Evolutionary conservation across 352 stramenopile species (phyloP).

Genomic region (Pythium volutum): DNA sequence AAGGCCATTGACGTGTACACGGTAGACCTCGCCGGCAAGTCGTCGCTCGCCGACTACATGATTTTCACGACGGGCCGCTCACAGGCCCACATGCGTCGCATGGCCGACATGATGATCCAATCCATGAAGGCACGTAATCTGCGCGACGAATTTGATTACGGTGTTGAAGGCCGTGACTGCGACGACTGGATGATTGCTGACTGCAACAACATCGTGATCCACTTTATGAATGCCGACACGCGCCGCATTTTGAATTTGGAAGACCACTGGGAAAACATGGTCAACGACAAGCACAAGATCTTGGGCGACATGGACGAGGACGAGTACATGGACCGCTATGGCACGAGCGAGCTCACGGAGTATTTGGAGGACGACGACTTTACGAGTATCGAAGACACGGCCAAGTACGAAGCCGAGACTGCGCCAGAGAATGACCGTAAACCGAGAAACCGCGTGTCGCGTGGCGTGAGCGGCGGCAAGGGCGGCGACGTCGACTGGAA

Average conservation of each 20-base stretch:
- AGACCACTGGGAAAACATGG: constrained; percentile 84
- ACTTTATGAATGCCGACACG: constrained; percentile 81
- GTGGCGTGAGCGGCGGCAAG: background rate
- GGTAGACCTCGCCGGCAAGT: constrained; percentile 72
- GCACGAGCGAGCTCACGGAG: constrained; percentile 84
- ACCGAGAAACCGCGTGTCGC: background rate
- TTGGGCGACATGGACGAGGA: constrained; percentile 81
- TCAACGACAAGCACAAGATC: constrained; percentile 75
- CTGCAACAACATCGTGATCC: constrained; percentile 88
- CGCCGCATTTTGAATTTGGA: constrained; percentile 72
- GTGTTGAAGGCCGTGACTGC: constrained; percentile 84
- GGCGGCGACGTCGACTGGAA: constrained; percentile 59
- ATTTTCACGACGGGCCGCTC: constrained; percentile 85
- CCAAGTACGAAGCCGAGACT: constrained; percentile 5
- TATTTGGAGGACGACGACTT: constrained; percentile 70
- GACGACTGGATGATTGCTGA: constrained; percentile 93
- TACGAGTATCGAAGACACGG: constrained; percentile 29
- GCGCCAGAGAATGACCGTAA: background rate
- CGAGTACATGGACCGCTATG: constrained; percentile 88
- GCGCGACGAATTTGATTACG: constrained; percentile 75
- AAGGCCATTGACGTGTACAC: constrained; percentile 80
- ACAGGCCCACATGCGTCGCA: constrained; percentile 82
- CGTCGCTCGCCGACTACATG: constrained; percentile 85
- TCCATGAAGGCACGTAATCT: constrained; percentile 73
- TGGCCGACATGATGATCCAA: constrained; percentile 86